phyloP scores from a whole-genome alignment of 2,329 filamentous ascomycete genomes.

The Scedosporium aurantiacum region DNA sequence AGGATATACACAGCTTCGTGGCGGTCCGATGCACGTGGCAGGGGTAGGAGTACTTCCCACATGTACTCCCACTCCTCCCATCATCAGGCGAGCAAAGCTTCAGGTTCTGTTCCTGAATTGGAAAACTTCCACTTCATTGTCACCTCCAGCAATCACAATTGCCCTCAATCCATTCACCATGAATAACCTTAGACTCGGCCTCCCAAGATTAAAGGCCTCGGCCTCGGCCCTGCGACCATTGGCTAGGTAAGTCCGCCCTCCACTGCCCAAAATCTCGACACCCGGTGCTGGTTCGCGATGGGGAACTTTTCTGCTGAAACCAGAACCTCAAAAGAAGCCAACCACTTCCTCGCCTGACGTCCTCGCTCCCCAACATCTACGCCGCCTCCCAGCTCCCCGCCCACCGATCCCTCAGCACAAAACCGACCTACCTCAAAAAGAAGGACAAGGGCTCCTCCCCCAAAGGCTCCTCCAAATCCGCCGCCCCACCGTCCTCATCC shows the following conservation, averaged over 20 bases:
- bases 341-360: background rate
- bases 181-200: background rate
- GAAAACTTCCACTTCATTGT: background rate
- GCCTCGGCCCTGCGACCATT: background rate
- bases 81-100: background rate
- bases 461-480: constrained; percentile 10
- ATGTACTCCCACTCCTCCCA: too few relatives aligned
- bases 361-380: background rate
- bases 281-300: too few relatives aligned
- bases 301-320: background rate
- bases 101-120: background rate
- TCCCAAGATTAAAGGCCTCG: constrained; percentile 3
- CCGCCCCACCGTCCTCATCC: constrained; percentile 12
- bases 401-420: constrained; percentile 20
- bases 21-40: too few relatives aligned
- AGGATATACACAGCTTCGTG: background rate
- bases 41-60: too few relatives aligned
- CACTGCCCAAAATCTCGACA: background rate
- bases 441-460: constrained; percentile 11
- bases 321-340: background rate
- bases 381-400: background rate
- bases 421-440: constrained; percentile 23
- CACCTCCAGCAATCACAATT: background rate
- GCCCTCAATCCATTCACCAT: background rate
- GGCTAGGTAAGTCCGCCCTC: background rate